Conservation (phyloP, 345 rosid species). For the Dipteronia dyeriana region DNA sequence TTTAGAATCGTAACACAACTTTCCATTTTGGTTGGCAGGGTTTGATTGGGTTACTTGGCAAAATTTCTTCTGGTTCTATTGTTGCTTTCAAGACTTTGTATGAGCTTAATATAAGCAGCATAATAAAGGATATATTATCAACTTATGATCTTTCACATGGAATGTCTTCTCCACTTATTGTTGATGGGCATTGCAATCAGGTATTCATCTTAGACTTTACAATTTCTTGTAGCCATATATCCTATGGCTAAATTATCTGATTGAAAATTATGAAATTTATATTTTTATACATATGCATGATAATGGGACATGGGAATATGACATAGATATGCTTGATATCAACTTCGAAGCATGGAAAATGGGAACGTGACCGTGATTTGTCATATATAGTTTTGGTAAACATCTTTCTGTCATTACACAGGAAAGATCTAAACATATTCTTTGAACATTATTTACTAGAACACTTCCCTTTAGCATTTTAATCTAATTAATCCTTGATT, state of each 20-base stretch:
- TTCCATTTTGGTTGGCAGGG: constrained; percentile 58
- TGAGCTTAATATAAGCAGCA: constrained; percentile 76
- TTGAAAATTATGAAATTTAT: background rate
- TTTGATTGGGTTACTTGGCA: constrained; percentile 81
- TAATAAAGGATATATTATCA: constrained; percentile 76
- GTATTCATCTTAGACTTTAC: constrained; percentile 38
- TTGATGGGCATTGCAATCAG: constrained; percentile 76
- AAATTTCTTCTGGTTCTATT: constrained; percentile 69
- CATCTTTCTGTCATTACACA: background rate
- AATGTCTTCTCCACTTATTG: constrained; percentile 52
- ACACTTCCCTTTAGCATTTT: background rate
- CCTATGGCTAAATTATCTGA: background rate
- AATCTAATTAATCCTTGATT: background rate
- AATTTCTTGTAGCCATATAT: background rate
- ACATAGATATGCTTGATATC: background rate
- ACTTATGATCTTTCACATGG: constrained; percentile 69
- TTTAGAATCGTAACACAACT: constrained; percentile 14
- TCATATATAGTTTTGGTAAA: background rate
- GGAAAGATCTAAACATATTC: no score
- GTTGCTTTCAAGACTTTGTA: constrained; percentile 71
- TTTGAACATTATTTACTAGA: no score
- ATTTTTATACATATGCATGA: background rate
- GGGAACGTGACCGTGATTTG: background rate
- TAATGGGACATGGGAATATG: background rate
- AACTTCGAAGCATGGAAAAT: background rate